Base-by-base conservation (phyloP, 164 flowering plant species). In the Litsea cubeba region DNA sequence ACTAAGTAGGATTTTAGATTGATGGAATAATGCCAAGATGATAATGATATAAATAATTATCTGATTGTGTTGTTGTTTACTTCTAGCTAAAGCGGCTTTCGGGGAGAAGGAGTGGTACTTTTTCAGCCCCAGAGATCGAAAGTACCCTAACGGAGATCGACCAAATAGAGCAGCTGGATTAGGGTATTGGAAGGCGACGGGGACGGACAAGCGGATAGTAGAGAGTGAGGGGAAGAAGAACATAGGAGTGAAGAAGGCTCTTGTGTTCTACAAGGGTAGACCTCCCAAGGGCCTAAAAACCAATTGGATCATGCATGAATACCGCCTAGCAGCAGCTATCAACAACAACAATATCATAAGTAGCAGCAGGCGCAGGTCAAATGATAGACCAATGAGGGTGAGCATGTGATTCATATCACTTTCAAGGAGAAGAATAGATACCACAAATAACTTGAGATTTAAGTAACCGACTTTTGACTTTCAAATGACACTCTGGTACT, bases 301-400 rank as follows among this genome's bases (percentile, higher is more conserved):
- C 11, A 78, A 83, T 73, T 85, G 90, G 90, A 85, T 84, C 71
- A 87, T 87, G 90, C 88, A 87, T 68, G 90, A 87, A 54, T 87
- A 84, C 76, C 85, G 90, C 65, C 81, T 86, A 11, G 65, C 77
- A 0, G 84, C 75, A 12, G 46, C 73, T n/a, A 5, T 5, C 35
- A 50, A 57, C 57, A 46, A 32, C 57, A 69, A 40, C 46, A 40
- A 8, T 40, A 51, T 17, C 68, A 77, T 26, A 66, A 57, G 24
- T 70, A 62, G 71, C 70, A 35, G 23, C 50, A 30, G 26, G 40
- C 60, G 30, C 74, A 71, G 30, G 28, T 23, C 65, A 15, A 79
- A 75, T 68, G 80, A 76, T 68, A n/a, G 81, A 24, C 69, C 75
- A 11, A 54, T 72, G 76, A 62, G 82, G 87, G 74, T 86, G n/a